These are phyloP conservation scores for Lipomyces sp. DNA, from an alignment of 805 yeast genomes.

Conservation along the genomic window DNA sequence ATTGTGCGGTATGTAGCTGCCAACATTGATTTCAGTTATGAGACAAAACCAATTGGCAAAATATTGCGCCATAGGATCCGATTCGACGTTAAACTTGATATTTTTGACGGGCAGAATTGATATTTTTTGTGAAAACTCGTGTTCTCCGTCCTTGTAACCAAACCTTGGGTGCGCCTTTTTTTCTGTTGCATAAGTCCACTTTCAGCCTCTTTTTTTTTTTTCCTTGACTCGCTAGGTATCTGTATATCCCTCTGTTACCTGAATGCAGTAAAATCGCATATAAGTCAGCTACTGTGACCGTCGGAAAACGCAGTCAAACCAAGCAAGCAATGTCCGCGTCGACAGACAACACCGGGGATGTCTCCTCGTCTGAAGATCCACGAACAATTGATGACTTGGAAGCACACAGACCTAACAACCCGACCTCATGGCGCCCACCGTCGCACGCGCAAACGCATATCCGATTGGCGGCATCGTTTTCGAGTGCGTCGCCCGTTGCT, in stretches of 20 bases:
- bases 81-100: no score
- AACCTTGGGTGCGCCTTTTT: no score
- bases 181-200: no score
- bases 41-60: no score
- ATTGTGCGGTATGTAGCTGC: no score
- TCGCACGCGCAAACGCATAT: conserved; percentile 32
- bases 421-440: neutral
- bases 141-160: no score
- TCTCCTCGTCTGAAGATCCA: neutral
- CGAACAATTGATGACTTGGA: neutral
- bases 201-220: neutral
- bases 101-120: no score
- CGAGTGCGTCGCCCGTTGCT: conserved; percentile 5
- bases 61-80: no score
- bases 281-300: neutral
- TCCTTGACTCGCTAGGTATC: neutral
- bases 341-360: neutral
- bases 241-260: neutral
- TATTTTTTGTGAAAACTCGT: no score
- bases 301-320: neutral
- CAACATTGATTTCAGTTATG: no score
- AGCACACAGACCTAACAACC: neutral
- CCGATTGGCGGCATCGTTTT: conserved; percentile 28
- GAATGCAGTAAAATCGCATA: neutral
- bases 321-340: neutral